Evolutionary conservation across 1,284 basidiomycete species (phyloP), one percentile per base, ranked within the genome.

Genomic region (Boletus mariae): DNA sequence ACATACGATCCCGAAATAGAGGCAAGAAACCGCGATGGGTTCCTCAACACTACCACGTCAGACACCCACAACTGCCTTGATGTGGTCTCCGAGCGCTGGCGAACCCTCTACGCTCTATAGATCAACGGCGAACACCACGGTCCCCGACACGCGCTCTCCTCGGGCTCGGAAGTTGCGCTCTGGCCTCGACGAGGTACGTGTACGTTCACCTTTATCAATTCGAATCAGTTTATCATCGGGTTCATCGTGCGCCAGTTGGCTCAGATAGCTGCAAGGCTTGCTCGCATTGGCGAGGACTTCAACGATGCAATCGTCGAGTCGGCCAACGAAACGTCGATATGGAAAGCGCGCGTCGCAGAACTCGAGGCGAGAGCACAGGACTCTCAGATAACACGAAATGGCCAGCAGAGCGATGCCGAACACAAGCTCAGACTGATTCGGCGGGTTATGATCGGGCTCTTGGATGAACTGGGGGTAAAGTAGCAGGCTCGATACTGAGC

Each of bases 401-500:
- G 31, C 23, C 62, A 60, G 42, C 59, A 61, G 37, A 66, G 63
- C 12, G 66, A 61, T 3, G 68, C 69, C 0, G 64, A 73, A 38
- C 68, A 59, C 47, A 76, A 73, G 54, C 54, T 80, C 13, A 68
- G 62, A 26, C 67, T 73, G 48, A 61, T 73, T 32, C 63, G 70
- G 26, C 71, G 68, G 52, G 70, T 77, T 10, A 65, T 78, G 49
- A 59, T 65, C 26, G 67, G 73, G 51, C 60, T 80, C 26, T 52
- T 79, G 23, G 65, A 73, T 43, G 75, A 77, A 55, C 65, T 70
- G 40, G 61, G 60, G 61, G 77, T 77, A 59, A 60, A 57, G 55
- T 52, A 35, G 34, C 44, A 38, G 29, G 13, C 17, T 12, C 5
- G 23, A 50, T 40, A 15, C 12, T 43, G 11, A 20, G 12, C 1